Base-by-base conservation (phyloP, 164 flowering plant species). In the Aristolochia fimbriata region DNA sequence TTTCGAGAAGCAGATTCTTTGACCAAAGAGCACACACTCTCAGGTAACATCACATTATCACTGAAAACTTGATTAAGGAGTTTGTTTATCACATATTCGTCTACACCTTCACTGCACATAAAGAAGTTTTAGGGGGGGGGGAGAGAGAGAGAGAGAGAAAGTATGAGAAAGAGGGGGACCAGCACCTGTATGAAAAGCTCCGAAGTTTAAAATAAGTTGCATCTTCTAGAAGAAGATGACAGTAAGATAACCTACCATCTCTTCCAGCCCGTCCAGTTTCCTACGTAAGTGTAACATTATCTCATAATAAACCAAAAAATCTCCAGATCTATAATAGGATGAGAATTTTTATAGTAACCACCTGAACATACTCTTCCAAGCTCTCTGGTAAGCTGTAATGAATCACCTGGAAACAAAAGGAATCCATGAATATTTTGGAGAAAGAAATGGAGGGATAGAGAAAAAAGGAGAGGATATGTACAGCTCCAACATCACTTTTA, bases 281-380 rank as follows among this genome's bases (percentile, higher is more conserved):
- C 97, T 93, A 60, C 50, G 72, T 0, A 55, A 66, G 54, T 30
- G 16, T 56, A 3, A 17, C 3, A 49, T 17, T 15, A 3, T n/a
- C 37, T 30, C 41, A 4, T 16, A 24, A 46, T 51, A 20, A 17
- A 24, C 20, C 19, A 57, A 15, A 60, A 62, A 46, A 48, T 58
- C 46, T 33, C 53, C 6, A 20, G 16, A 9, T 51, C 43, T 37
- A 37, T 22, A 52, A 15, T 12, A 52, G 25, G 27, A 52, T 53
- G 24, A 57, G 10, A 59, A 51, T 57, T 58, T 60, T 30, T 10
- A 27, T 24, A 9, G 60, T 23, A 57, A 58, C 22, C 58, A 92
- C 98, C 96, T 94, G 97, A 56, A 94, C 99, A 75, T 91, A 94
- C 73, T 86, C 95, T 78, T 94, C 99, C 78, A 94, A 77, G 76